Evolutionary conservation across 78 protist species (phyloP).

Genomic region (Dictyostelium brefeldianum): DNA sequence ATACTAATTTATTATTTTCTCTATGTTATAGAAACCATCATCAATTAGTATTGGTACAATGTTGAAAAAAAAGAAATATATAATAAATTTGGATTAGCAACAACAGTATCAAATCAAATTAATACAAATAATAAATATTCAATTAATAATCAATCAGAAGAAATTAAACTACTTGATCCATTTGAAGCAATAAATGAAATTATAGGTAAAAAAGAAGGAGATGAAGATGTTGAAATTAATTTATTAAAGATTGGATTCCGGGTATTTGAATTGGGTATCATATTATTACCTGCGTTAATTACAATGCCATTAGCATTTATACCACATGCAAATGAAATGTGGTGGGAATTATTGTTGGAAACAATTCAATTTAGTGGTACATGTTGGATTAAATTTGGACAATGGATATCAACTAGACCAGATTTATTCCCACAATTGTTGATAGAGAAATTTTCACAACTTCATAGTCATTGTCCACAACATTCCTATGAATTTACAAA

Average conservation of each 20-base stretch:
- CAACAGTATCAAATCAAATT: background rate
- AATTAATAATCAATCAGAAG: background rate
- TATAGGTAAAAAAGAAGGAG: background rate
- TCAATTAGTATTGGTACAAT: too few relatives aligned
- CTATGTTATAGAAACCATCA: too few relatives aligned
- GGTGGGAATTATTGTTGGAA: slow-evolving; percentile 54
- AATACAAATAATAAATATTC: background rate
- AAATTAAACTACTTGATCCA: slow-evolving; percentile 20
- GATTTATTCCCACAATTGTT: slow-evolving; percentile 72
- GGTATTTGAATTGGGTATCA: slow-evolving; percentile 10
- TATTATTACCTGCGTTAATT: slow-evolving; percentile 21
- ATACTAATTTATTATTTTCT: too few relatives aligned
- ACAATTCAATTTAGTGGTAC: slow-evolving; percentile 69
- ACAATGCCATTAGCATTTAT: slow-evolving; percentile 34
- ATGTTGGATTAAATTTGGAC: slow-evolving; percentile 85
- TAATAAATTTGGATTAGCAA: background rate
- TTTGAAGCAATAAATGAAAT: slow-evolving; percentile 43
- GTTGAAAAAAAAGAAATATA: background rate
- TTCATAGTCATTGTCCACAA: slow-evolving; percentile 76
- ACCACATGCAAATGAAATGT: slow-evolving; percentile 19
- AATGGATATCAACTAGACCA: slow-evolving; percentile 84
- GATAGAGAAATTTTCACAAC: slow-evolving; percentile 36
- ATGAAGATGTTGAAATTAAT: background rate
- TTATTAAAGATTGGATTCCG: background rate
- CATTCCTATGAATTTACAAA: slow-evolving; percentile 50